Percentiles rank a stretch among this genome's conserved stretches.
Conservation (phyloP, 2,329 filamentous ascomycete genomes). For the Coniochaeta sp. region DNA sequence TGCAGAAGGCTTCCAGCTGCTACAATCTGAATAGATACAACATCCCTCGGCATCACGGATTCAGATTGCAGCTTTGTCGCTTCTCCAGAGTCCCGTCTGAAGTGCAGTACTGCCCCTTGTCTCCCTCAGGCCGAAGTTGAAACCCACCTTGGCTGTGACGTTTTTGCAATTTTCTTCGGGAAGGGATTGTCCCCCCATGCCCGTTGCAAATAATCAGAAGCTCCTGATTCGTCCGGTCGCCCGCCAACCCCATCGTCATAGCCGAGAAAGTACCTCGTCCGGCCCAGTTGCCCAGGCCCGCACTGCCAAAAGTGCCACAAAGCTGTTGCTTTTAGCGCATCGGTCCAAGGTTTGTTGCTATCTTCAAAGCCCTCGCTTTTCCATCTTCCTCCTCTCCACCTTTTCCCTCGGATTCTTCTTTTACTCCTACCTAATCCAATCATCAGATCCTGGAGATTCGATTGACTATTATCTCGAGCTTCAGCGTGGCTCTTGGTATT, state of each 20-base stretch:
- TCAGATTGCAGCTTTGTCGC: no score
- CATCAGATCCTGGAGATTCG: slow-evolving; percentile 7
- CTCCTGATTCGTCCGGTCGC: slow-evolving; percentile 17
- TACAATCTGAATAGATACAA: neutral
- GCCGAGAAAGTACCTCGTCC: slow-evolving; percentile 14
- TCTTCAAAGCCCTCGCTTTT: slow-evolving; percentile 5
- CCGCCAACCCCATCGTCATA: slow-evolving; percentile 20
- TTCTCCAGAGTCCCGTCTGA: neutral
- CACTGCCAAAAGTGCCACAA: neutral
- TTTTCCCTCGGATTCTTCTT: slow-evolving; percentile 21
- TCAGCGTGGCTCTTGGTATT: slow-evolving; percentile 15
- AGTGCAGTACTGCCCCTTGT: neutral
- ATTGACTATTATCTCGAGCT: slow-evolving; percentile 15
- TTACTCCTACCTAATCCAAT: slow-evolving; percentile 13
- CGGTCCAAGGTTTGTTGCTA: slow-evolving; percentile 2
- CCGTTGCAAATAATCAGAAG: slow-evolving; percentile 15
- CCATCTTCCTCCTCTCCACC: slow-evolving; percentile 26
- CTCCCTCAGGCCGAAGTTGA: slow-evolving; percentile 1
- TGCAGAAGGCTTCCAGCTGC: neutral
- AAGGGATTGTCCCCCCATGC: slow-evolving; percentile 2
- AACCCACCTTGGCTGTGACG: slow-evolving; percentile 3
- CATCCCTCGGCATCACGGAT: neutral
- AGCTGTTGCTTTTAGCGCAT: slow-evolving; percentile 3
- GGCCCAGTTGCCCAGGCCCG: neutral
- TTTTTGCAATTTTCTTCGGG: slow-evolving; percentile 1